These are phyloP conservation scores for Mycena pura DNA, from an alignment of 768 basidiomycete species.

Conservation along the genomic window DNA sequence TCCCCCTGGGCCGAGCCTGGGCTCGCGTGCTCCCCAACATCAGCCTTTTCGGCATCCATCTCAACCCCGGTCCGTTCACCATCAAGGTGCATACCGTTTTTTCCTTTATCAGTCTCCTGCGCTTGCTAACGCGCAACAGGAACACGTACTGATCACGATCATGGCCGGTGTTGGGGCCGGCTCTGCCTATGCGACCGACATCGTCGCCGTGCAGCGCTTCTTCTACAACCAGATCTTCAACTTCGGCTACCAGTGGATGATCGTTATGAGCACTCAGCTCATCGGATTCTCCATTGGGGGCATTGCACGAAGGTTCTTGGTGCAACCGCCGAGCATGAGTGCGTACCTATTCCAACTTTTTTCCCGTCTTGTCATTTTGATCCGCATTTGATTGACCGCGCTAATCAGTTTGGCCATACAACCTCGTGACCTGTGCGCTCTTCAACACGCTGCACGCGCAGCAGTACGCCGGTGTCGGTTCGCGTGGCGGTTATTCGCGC, in stretches of 20 bases:
- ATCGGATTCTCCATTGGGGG: conserved; percentile 86
- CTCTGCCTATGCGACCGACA: conserved; percentile 71
- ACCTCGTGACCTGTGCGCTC: conserved; percentile 73
- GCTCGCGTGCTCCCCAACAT: conserved; percentile 60
- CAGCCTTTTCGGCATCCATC: conserved; percentile 54
- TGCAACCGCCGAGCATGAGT: conserved; percentile 76
- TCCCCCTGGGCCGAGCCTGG: conserved; percentile 70
- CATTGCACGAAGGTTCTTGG: conserved; percentile 75
- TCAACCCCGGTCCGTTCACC: conserved; percentile 75
- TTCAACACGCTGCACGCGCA: conserved; percentile 87
- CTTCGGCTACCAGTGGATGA: conserved; percentile 75
- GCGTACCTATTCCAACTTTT: conserved; percentile 31
- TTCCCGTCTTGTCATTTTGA: conserved; percentile 33
- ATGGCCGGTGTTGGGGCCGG: conserved; percentile 65
- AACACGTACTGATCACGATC: conserved; percentile 69
- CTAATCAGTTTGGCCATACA: conserved; percentile 74
- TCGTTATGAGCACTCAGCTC: conserved; percentile 77
- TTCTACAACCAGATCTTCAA: conserved; percentile 72
- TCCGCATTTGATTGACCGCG: background rate
- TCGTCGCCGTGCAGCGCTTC: conserved; percentile 76
- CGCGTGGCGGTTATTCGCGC: conserved; percentile 69
- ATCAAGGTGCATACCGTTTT: conserved; percentile 74
- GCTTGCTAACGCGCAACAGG: conserved; percentile 33
- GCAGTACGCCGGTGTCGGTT: conserved; percentile 71
- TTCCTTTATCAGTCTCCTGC: conserved; percentile 35